Conservation (phyloP, 2,329 filamentous ascomycete species). For the Samsoniella hepiali region DNA sequence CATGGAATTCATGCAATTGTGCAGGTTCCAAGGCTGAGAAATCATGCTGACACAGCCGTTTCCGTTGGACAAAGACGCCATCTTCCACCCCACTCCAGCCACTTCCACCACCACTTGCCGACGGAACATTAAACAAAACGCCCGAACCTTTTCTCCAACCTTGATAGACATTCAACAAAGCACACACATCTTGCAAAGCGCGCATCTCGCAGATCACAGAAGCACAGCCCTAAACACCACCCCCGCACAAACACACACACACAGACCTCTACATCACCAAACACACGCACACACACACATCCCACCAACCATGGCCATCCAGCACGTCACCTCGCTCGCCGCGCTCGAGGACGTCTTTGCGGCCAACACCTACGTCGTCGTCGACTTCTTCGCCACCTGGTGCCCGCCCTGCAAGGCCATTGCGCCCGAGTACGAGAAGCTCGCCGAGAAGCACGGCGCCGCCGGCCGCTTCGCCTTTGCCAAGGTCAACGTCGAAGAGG, state of each 20-base stretch:
- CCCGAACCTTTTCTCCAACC: too few species aligned
- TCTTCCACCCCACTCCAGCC: slow-evolving; percentile 11
- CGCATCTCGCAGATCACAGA: not conserved
- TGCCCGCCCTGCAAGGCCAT: slow-evolving; percentile 50
- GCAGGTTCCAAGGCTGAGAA: not conserved
- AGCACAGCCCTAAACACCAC: not conserved
- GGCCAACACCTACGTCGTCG: slow-evolving; percentile 39
- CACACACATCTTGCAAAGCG: not conserved
- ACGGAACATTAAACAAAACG: not conserved
- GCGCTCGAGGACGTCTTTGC: slow-evolving; percentile 38
- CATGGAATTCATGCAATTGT: not conserved
- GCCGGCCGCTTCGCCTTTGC: slow-evolving; percentile 65
- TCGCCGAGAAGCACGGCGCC: slow-evolving; percentile 29
- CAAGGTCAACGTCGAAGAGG: slow-evolving; percentile 88
- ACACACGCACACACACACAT: slow-evolving; percentile 17
- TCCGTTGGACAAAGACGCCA: not conserved
- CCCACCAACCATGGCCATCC: slow-evolving; percentile 22
- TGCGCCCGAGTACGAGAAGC: slow-evolving; percentile 40
- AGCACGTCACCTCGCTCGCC: slow-evolving; percentile 29
- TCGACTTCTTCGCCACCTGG: slow-evolving; percentile 52
- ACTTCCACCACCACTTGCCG: not conserved
- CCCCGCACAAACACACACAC: not conserved
- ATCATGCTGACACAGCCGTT: slow-evolving; percentile 11
- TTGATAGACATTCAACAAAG: not conserved
- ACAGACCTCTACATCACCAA: not conserved